Conservation (phyloP, 805 yeast genomes). For the Cyberlindnera misumaiensis region DNA sequence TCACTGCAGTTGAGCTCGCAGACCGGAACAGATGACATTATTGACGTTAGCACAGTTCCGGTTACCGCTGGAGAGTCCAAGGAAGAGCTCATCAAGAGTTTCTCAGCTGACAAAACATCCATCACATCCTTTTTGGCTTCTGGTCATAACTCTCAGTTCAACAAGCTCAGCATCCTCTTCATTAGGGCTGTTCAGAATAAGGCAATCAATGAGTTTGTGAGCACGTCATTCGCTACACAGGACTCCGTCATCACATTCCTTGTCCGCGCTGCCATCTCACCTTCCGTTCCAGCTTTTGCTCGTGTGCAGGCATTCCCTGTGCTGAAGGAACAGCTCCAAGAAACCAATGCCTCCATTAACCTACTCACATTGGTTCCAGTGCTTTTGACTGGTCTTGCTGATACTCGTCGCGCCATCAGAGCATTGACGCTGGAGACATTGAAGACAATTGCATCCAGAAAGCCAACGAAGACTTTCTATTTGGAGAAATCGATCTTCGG, state of each 20-base stretch:
- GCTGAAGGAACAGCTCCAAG: conserved; percentile 28
- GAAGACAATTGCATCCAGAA: conserved; percentile 30
- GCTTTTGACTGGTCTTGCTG: conserved; percentile 46
- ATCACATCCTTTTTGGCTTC: conserved; percentile 31
- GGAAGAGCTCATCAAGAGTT: conserved; percentile 11
- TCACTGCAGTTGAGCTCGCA: conserved; percentile 35
- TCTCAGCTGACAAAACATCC: conserved; percentile 13
- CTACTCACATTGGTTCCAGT: conserved; percentile 55
- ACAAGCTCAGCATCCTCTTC: conserved; percentile 34
- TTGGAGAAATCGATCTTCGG: conserved; percentile 57
- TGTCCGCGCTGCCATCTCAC: conserved; percentile 48
- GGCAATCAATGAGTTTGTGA: conserved; percentile 21
- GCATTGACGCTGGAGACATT: conserved; percentile 32
- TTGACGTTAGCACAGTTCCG: conserved; percentile 14
- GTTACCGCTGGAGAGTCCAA: conserved; percentile 9
- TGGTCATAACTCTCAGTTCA: conserved; percentile 34
- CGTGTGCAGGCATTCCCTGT: conserved; percentile 43
- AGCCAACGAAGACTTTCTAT: conserved; percentile 33
- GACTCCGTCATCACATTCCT: conserved; percentile 52
- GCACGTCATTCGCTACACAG: conserved; percentile 30
- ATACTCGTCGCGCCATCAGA: conserved; percentile 46
- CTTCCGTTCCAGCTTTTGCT: conserved; percentile 50
- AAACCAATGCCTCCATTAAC: conserved; percentile 31
- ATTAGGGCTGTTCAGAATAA: conserved; percentile 34
- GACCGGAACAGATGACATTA: conserved; percentile 20